Evolutionary conservation across 2,329 filamentous ascomycete genomes (phyloP), one percentile per base, ranked within the genome.

Genomic region (Neonectria coccinea): DNA sequence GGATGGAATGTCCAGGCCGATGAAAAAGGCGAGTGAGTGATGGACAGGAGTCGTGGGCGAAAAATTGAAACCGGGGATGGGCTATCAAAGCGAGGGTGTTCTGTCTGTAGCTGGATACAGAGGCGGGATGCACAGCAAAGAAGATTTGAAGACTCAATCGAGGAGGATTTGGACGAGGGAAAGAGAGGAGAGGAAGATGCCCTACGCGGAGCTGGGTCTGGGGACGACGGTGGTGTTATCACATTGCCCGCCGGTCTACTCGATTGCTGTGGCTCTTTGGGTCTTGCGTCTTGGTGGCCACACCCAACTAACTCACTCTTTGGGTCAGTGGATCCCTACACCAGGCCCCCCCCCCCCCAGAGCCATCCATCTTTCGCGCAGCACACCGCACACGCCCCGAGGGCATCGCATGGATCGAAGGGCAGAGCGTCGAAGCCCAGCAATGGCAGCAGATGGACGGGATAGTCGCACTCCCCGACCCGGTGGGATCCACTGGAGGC

Each of bases 171-270:
- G 31, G 54, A 64, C 57, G 67, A 70, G 65, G 55, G 62, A 59
- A 65, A 57, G 51, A 71, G 56, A 62, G 31, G 54, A 64, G 67
- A 72, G 57, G 60, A 67, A 67, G 59, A 57, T 57, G 56, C 47
- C 53, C 56, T 63, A 60, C 67, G 59, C 59, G 52, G 65, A 55
- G 59, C 68, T 52, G 68, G 70, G 69, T 66, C 66, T 74, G 72
- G 72, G 72, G 72, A 74, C 68, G 63, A 67, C 65, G 59, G 72
- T 70, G 65, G 72, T 73, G 69, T 74, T 74, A 74, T 74, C 70
- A 74, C 72, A 69, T 74, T 70, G 66, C 53, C 64, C 63, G 62
- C 67, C 64, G 59, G 64, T 62, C 62, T 65, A 55, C 56, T 42
- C 54, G 60, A 62, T 56, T 66, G 67, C 59, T 55, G 50, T 58